A percentile compares a stretch with the other conserved stretches of the same genome.
These are phyloP conservation scores for Alternaria triticimaculans DNA, from an alignment of 2,329 filamentous ascomycete genomes.

Conservation along the genomic window DNA sequence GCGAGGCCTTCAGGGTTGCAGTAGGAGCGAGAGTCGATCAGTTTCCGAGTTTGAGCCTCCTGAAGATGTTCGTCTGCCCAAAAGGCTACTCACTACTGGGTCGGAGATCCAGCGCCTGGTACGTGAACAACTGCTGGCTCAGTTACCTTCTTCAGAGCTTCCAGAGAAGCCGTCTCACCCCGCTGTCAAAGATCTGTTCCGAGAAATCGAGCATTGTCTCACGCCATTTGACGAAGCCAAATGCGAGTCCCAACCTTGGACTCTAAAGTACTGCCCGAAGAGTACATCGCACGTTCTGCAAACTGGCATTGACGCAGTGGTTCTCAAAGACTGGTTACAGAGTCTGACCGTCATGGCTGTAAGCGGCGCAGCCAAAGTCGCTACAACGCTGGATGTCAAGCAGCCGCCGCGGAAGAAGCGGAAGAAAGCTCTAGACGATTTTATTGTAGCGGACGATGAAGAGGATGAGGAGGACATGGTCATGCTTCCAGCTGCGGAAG, in stretches of 20 bases:
- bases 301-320: slow-evolving; percentile 68
- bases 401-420: slow-evolving; percentile 64
- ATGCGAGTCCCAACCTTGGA: slow-evolving; percentile 78
- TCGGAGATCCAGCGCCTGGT: slow-evolving; percentile 51
- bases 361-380: slow-evolving; percentile 57
- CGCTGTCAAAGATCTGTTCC: slow-evolving; percentile 65
- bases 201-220: slow-evolving; percentile 65
- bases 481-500: slow-evolving; percentile 70
- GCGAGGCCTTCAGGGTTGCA: slow-evolving; percentile 21
- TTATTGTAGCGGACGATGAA: slow-evolving; percentile 43
- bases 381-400: slow-evolving; percentile 20
- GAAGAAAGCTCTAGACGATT: slow-evolving; percentile 57
- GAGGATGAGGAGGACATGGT: slow-evolving; percentile 58
- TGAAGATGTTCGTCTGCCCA: slow-evolving; percentile 42
- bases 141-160: slow-evolving; percentile 19
- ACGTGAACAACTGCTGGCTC: slow-evolving; percentile 29
- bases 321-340: slow-evolving; percentile 82
- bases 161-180: slow-evolving; percentile 55
- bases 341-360: slow-evolving; percentile 79
- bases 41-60: slow-evolving; percentile 21
- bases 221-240: slow-evolving; percentile 81
- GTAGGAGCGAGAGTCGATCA: not conserved
- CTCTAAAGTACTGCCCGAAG: slow-evolving; percentile 81
- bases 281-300: slow-evolving; percentile 77
- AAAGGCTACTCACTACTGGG: slow-evolving; percentile 46